Conservation (phyloP, 345 rosid species). For the Arabidopsis arenosa region DNA sequence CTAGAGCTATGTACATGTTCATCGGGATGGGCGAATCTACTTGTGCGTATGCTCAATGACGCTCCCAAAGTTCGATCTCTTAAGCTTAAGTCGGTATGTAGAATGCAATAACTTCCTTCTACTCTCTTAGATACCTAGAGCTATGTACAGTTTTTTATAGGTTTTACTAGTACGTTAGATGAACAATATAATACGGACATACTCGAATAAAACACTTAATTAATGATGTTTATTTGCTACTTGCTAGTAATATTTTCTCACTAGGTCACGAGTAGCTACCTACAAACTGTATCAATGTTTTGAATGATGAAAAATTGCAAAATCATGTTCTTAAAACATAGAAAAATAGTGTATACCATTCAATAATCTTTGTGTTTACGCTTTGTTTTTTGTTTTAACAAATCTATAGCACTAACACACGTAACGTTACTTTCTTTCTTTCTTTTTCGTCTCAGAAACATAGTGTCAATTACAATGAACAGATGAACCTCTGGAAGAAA, state of each 20-base stretch:
- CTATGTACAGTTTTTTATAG: background rate
- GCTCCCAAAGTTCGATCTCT: constrained; percentile 20
- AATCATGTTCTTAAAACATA: background rate
- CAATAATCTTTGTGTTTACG: background rate
- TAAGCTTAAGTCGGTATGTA: constrained; percentile 32
- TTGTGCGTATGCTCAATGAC: constrained; percentile 2
- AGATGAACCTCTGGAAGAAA: background rate
- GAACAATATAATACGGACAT: background rate
- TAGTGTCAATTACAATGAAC: background rate
- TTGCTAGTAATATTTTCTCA: background rate
- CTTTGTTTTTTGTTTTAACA: too few species aligned
- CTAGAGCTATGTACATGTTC: constrained; percentile 32
- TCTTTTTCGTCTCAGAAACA: constrained; percentile 10
- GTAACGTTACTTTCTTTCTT: background rate
- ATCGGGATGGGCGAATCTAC: constrained; percentile 13
- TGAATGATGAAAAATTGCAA: background rate
- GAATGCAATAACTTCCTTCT: background rate
- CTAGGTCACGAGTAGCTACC: background rate
- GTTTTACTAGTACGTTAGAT: background rate
- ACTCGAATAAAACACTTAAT: too few species aligned
- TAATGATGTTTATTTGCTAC: background rate
- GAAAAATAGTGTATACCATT: too few species aligned
- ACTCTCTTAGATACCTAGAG: too few species aligned
- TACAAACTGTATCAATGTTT: background rate
- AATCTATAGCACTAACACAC: background rate